Base-by-base conservation (phyloP, 768 basidiomycete species). In the Calvatia gigantea region DNA sequence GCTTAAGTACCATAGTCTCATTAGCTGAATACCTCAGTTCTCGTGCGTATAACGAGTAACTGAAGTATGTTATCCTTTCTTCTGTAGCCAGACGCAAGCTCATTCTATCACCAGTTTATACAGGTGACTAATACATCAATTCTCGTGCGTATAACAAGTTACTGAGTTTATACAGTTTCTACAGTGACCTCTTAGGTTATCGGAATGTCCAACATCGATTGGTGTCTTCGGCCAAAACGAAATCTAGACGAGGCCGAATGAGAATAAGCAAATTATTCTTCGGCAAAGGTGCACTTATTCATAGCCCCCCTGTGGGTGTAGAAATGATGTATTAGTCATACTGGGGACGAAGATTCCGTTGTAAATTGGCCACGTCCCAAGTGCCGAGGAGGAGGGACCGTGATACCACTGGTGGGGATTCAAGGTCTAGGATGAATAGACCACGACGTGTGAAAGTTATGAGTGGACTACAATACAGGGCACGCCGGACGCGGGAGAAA, bases 311-410 rank as follows among this genome's bases (percentile, higher is more conserved):
- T 45, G 87, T 88, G 2, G 91, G 92, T 0, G 94, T 94, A 2
- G 90, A 91, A 27, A 91, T 86, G 43, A 94, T 88, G 64, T 92
- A 92, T 58, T 94, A 83, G 32, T 85, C 82, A 12, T 85, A 79
- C 31, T 78, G 75, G 2, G 77, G 79, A 63, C 94, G 93, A 0
- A 92, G 93, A 59, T 93, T 94, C 93, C 92, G 95, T 61, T 92
- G 90, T 0, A 94, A 89, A 63, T 94, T 90, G 0, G 91, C 89
- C 8, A 97, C 94, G 62, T 96, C 91, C 93, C 94, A 98, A 4
- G 91, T 92, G 1, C 94, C 93, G 71, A 98, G 95, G 12, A 96
- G 96, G 6, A 99, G 79, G 66, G 95, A 98, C 11, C 96, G 81
- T 21, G 97, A 97, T 0, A 94, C 81, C 59, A 91, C 85, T 15